Percentiles rank a stretch among this genome's conserved stretches.
These are phyloP conservation scores for Gorgonomyces haynaldii DNA, from an alignment of 192 early-diverging fungal species.

Conservation along the genomic window DNA sequence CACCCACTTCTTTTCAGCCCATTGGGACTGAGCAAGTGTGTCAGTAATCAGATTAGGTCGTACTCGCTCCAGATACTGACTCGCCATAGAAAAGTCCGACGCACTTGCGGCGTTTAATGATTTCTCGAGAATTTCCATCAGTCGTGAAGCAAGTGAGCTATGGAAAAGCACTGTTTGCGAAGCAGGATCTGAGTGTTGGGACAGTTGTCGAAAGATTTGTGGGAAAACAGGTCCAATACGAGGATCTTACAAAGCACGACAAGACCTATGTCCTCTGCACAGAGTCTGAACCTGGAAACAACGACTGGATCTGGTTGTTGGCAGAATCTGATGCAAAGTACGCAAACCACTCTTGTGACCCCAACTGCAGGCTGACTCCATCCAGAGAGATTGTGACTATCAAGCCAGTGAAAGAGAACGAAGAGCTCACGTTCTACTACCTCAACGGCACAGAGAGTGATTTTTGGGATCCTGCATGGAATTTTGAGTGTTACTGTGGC, in stretches of 20 bases:
- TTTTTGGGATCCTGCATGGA: constrained; percentile 26
- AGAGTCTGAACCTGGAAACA: constrained; percentile 10
- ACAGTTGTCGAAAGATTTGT: constrained; percentile 27
- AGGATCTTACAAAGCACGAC: constrained; percentile 16
- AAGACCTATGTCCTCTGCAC: constrained; percentile 25
- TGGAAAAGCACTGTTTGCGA: constrained; percentile 16
- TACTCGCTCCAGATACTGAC: constrained; percentile 4
- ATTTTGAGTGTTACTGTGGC: constrained; percentile 16
- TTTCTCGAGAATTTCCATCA: background rate
- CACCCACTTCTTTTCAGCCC: constrained; percentile 93
- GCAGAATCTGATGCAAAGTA: constrained; percentile 21
- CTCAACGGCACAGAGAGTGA: constrained; percentile 11
- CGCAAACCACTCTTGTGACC: constrained; percentile 30
- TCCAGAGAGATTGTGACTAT: constrained; percentile 12
- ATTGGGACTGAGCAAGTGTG: constrained; percentile 62
- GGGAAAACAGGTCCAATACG: constrained; percentile 23
- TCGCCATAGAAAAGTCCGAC: constrained; percentile 6
- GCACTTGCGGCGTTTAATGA: background rate
- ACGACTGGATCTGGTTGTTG: constrained; percentile 31
- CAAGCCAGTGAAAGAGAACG: constrained; percentile 10
- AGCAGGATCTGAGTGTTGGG: constrained; percentile 12
- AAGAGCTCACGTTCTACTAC: constrained; percentile 29
- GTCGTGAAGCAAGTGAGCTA: constrained; percentile 9
- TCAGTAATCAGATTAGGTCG: constrained; percentile 19
- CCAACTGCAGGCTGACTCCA: constrained; percentile 14